Percentiles rank a stretch among this genome's conserved stretches.
Conservation (phyloP, 1,284 basidiomycete genomes). For the Ceratobasidium sp. region DNA sequence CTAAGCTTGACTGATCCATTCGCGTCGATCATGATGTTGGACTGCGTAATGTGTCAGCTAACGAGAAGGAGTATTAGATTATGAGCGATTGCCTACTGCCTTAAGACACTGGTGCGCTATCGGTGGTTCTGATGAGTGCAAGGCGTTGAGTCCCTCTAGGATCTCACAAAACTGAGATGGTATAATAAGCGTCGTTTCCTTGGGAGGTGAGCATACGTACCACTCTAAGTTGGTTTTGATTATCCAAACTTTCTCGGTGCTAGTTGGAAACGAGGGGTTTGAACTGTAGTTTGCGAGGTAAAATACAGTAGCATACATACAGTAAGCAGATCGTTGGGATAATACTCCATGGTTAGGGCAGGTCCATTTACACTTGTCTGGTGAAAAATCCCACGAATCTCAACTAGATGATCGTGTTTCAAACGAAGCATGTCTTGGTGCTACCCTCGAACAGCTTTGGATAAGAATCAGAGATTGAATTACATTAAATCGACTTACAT, state of each 20-base stretch:
- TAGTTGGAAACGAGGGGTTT: background rate
- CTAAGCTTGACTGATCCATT: constrained; percentile 19
- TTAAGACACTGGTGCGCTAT: constrained; percentile 31
- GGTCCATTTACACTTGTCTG: background rate
- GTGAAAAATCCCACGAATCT: background rate
- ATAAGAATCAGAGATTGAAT: background rate
- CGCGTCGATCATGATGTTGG: constrained; percentile 25
- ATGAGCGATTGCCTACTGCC: background rate
- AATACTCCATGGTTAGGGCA: constrained; percentile 7
- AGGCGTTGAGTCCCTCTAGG: constrained; percentile 19
- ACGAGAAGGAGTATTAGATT: background rate
- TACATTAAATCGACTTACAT: background rate
- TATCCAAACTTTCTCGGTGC: constrained; percentile 16
- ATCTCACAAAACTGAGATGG: constrained; percentile 18
- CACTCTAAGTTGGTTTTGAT: constrained; percentile 27
- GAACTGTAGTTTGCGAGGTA: too few relatives aligned
- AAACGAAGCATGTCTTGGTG: constrained; percentile 10
- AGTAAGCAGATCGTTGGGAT: constrained; percentile 17
- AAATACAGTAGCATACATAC: background rate
- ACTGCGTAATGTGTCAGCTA: background rate
- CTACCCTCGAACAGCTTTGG: background rate
- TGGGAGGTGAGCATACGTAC: background rate
- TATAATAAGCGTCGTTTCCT: background rate
- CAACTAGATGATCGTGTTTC: constrained; percentile 20
- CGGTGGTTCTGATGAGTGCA: constrained; percentile 12